A percentile compares a stretch with the other conserved stretches of the same genome.
Conservation (phyloP, 2,329 filamentous ascomycete genomes). For the Esteya vermicola region DNA sequence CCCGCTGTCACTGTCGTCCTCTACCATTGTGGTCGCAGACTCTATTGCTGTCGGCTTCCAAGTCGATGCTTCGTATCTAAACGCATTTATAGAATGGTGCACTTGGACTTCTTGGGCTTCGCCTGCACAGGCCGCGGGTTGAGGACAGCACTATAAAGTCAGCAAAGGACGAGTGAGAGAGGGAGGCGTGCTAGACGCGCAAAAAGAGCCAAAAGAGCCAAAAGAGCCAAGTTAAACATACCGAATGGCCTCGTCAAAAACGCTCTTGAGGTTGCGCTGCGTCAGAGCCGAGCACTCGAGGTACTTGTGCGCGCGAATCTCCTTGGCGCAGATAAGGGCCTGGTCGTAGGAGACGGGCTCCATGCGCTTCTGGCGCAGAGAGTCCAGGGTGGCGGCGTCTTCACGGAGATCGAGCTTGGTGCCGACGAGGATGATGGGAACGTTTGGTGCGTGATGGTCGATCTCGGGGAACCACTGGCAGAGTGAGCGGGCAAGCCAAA, state of each 20-base stretch:
- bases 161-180: constrained; percentile 8
- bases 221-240: constrained; percentile 29
- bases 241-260: constrained; percentile 98
- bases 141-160: constrained; percentile 47
- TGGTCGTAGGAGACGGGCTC: constrained; percentile 93
- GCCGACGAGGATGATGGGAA: constrained; percentile 92
- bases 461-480: constrained; percentile 91
- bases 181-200: too few relatives aligned
- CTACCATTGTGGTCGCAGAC: neutral
- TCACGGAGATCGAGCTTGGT: constrained; percentile 95
- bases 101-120: constrained; percentile 52
- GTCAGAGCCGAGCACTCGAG: constrained; percentile 95
- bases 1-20: neutral
- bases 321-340: constrained; percentile 75
- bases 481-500: neutral
- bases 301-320: constrained; percentile 94
- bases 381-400: constrained; percentile 68
- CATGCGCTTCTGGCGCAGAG: constrained; percentile 83
- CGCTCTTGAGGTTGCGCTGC: constrained; percentile 92
- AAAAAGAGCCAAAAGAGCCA: constrained; percentile 5
- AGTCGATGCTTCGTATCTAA: neutral
- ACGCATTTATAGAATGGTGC: constrained; percentile 52
- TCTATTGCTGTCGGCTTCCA: neutral
- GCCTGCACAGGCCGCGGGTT: constrained; percentile 47
- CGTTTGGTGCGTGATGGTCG: constrained; percentile 86